These are phyloP conservation scores for Scopulariopsis brevicaulis DNA, from an alignment of 2,329 filamentous ascomycete genomes.

Conservation along the genomic window DNA sequence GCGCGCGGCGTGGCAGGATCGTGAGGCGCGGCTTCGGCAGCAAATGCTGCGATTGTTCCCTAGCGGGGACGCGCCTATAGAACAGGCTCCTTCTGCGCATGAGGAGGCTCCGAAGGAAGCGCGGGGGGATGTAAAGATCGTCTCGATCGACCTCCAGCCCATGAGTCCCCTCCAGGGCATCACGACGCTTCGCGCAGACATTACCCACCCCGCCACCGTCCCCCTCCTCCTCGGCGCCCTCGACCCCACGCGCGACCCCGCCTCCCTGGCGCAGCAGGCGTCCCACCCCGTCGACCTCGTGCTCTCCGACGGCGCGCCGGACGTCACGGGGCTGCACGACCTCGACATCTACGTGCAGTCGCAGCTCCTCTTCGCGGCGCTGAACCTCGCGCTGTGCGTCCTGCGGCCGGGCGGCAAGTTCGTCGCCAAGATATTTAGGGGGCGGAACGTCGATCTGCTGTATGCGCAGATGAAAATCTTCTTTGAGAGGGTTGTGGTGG, in stretches of 20 bases:
- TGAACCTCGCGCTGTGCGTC: constrained; percentile 88
- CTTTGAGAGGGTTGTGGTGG: constrained; percentile 75
- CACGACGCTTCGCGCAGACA: constrained; percentile 84
- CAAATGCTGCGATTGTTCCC: constrained; percentile 44
- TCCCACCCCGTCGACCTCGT: constrained; percentile 83
- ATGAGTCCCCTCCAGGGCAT: constrained; percentile 92
- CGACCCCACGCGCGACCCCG: constrained; percentile 54
- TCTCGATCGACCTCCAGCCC: constrained; percentile 89
- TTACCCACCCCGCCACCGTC: constrained; percentile 92
- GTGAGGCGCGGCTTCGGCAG: constrained; percentile 55
- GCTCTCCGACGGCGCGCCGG: constrained; percentile 87
- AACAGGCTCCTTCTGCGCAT: background rate
- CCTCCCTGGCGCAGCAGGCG: constrained; percentile 31
- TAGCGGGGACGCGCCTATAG: background rate
- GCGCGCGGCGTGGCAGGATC: constrained; percentile 75
- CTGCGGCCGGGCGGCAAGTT: constrained; percentile 90
- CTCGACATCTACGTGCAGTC: constrained; percentile 97
- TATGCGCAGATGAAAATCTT: constrained; percentile 91
- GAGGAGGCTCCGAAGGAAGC: constrained; percentile 11
- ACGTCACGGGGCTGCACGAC: constrained; percentile 93
- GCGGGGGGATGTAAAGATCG: constrained; percentile 77
- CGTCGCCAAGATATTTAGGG: constrained; percentile 95
- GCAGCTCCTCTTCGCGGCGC: constrained; percentile 84
- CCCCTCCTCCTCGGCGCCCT: constrained; percentile 78
- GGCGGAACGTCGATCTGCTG: constrained; percentile 87